phyloP scores from a whole-genome alignment of 2,329 filamentous ascomycete genomes.

The Ceratocystis ficicola region DNA sequence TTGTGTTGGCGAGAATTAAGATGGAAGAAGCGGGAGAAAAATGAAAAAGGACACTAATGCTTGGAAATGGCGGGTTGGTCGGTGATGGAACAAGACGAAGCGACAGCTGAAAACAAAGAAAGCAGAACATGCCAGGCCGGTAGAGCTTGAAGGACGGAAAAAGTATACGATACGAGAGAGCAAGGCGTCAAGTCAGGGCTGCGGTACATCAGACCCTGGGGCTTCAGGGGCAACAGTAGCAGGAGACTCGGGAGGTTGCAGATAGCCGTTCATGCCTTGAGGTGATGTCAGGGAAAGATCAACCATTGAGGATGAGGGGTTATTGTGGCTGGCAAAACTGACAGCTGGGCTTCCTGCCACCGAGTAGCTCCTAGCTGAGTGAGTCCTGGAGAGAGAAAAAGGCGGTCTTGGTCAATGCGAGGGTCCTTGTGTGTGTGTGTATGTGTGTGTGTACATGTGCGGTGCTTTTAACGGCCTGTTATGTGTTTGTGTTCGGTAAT shows the following conservation, averaged over 20 bases:
- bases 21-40: neutral
- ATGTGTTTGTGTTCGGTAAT: constrained; percentile 3
- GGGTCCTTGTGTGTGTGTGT: constrained; percentile 12
- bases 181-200: neutral
- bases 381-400: constrained; percentile 21
- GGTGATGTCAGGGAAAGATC: constrained; percentile 1
- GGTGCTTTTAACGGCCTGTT: constrained; percentile 8
- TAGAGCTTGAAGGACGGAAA: neutral
- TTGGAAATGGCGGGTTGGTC: neutral
- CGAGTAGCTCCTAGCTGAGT: constrained; percentile 13
- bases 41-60: neutral
- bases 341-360: constrained; percentile 16
- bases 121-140: constrained; percentile 7
- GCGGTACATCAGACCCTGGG: constrained; percentile 3
- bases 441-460: neutral
- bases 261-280: neutral
- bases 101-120: constrained; percentile 5
- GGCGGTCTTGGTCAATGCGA: constrained; percentile 20
- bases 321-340: constrained; percentile 12
- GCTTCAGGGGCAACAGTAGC: neutral
- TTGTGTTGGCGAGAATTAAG: constrained; percentile 17
- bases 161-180: neutral
- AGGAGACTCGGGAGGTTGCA: constrained; percentile 3
- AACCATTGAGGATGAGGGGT: neutral
- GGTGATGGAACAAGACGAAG: neutral